Conservation (phyloP, 1,284 basidiomycete genomes). For the Papiliotrema fonsecae region DNA sequence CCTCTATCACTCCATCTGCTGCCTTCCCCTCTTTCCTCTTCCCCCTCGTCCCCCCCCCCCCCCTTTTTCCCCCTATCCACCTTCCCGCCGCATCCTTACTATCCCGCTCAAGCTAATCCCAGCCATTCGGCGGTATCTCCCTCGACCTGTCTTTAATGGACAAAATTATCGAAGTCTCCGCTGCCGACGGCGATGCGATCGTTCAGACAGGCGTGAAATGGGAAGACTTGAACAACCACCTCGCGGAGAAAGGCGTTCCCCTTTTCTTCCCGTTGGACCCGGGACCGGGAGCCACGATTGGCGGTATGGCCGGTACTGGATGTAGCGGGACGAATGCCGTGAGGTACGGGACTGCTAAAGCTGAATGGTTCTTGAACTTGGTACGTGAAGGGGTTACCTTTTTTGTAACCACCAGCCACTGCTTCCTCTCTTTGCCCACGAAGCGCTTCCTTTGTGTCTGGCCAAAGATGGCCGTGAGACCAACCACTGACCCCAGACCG, state of each 20-base stretch:
- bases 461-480: too few relatives aligned
- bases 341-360: constrained; percentile 77
- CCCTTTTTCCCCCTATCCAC: too few relatives aligned
- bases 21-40: too few relatives aligned
- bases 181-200: constrained; percentile 71
- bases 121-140: constrained; percentile 66
- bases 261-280: constrained; percentile 90
- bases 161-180: constrained; percentile 60
- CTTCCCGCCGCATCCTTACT: too few relatives aligned
- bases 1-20: too few relatives aligned
- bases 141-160: constrained; percentile 84
- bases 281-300: constrained; percentile 66
- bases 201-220: constrained; percentile 80
- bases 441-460: too few relatives aligned
- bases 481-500: constrained; percentile 56
- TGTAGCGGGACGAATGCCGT: constrained; percentile 71
- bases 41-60: too few relatives aligned
- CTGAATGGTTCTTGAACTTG: constrained; percentile 76
- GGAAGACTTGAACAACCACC: constrained; percentile 75
- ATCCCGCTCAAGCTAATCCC: neutral
- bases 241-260: constrained; percentile 66
- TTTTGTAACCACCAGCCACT: too few relatives aligned
- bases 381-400: too few relatives aligned
- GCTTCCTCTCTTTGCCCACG: neutral
- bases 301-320: constrained; percentile 85